Evolutionary conservation across 139 green algal genomes (phyloP), one percentile per base, ranked within the genome.

Genomic region (Coelastrella sp.): DNA sequence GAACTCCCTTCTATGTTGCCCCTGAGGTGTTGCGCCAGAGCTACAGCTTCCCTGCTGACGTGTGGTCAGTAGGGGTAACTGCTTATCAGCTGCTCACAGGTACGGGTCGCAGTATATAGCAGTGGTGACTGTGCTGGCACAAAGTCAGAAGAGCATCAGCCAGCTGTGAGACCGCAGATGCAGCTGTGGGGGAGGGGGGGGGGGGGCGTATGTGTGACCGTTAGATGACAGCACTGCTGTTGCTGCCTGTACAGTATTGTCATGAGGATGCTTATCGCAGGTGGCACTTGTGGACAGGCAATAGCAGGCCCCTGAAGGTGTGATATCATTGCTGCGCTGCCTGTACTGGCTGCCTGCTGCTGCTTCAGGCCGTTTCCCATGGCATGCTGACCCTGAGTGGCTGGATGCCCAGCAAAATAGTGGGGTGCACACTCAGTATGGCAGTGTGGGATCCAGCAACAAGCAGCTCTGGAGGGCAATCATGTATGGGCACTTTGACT

Each of bases 381-480:
- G 82, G 89, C 59, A 85, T 78, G 8, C 14, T 60, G 75, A 89
- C 76, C 56, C 75, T 9, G 63, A 87, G 14, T 90, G 85, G 85
- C 10, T 83, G 56, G 24, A 61, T 22, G 58, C n/a, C 20, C 17
- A 15, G 59, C 6, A 58, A 4, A 19, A 49, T 20, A 86, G 58
- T 24, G 25, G 24, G 12, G 4, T 90, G 66, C 17, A 25, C 35
- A 68, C 8, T 60, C 63, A 65, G 68, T 78, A 49, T 20, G 57
- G 27, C 24, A 35, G 8, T 59, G 57, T 78, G 24, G 59, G 57
- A 14, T 25, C 57, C 25, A 84, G 56, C 61, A 92, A 92, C 78
- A 92, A 96, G 90, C 91, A 94, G 27, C 92, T 97, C 6, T 97
- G 96, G 89, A 83, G 93, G 27, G 95, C 95, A 22, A 94, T 97